Conservation (phyloP, 202 grass and related monocot species). For the Schoenoplectus tabernaemontani region DNA sequence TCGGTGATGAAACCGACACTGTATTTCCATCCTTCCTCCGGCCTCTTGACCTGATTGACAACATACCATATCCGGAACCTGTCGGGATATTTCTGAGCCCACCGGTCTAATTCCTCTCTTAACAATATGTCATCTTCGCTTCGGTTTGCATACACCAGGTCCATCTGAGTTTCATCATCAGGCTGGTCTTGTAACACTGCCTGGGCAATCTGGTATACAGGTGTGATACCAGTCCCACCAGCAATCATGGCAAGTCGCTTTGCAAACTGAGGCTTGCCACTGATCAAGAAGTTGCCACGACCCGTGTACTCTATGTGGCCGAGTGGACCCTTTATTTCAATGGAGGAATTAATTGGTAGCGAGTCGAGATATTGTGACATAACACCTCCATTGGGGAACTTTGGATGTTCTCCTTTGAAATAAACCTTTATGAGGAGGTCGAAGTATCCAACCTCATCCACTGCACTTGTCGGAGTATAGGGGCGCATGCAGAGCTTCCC, state of each 20-base stretch:
- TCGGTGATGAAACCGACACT: conserved; percentile 22
- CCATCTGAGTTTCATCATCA: conserved; percentile 67
- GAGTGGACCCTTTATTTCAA: conserved; percentile 44
- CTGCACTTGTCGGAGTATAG: conserved; percentile 64
- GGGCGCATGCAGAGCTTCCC: conserved; percentile 65
- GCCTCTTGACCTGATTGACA: conserved; percentile 23
- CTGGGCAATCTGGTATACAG: conserved; percentile 79
- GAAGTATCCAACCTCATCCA: conserved; percentile 42
- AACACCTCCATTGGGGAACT: conserved; percentile 45
- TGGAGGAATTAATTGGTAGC: conserved; percentile 18
- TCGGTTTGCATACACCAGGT: conserved; percentile 68
- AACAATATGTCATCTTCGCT: conserved; percentile 77
- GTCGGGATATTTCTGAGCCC: conserved; percentile 30
- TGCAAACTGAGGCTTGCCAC: conserved; percentile 25
- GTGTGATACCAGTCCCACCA: conserved; percentile 81
- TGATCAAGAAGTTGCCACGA: conserved; percentile 36
- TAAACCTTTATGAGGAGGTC: conserved; percentile 87
- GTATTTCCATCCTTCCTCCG: conserved; percentile 36
- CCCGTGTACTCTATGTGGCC: conserved; percentile 60
- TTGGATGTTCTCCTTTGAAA: conserved; percentile 39
- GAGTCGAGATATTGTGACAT: conserved; percentile 68
- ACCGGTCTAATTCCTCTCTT: conserved; percentile 51
- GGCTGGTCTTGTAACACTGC: conserved; percentile 58
- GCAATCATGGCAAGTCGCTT: conserved; percentile 61
- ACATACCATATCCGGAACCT: conserved; percentile 83